Percentiles rank a stretch among this genome's conserved stretches.
Evolutionary conservation across 1,139 yeast species (phyloP).

Genomic region (Yamadazyma jaroonii): DNA sequence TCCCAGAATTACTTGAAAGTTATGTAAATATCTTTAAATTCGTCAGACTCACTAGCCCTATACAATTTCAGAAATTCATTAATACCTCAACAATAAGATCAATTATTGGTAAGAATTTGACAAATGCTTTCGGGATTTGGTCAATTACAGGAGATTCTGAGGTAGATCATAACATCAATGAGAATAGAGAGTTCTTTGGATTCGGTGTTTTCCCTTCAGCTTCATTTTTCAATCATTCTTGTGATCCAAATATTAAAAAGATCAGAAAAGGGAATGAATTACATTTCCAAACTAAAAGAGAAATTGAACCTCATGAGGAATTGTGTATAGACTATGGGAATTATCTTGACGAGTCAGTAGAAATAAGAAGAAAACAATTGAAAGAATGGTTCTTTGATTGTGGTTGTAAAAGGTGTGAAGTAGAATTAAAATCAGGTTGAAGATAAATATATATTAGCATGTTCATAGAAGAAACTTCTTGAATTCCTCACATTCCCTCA

Average conservation of each 20-base stretch:
- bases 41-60: constrained; percentile 41
- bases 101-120: constrained; percentile 60
- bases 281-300: constrained; percentile 23
- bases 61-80: constrained; percentile 33
- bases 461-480: constrained; percentile 40
- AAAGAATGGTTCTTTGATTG: constrained; percentile 64
- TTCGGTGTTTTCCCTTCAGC: constrained; percentile 66
- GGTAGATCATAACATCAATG: constrained; percentile 14
- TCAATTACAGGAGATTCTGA: constrained; percentile 30
- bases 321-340: constrained; percentile 65
- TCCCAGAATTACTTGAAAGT: constrained; percentile 50
- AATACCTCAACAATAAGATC: constrained; percentile 41
- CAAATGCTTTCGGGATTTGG: constrained; percentile 80
- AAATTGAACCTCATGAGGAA: constrained; percentile 45
- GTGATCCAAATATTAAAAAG: constrained; percentile 48
- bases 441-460: constrained; percentile 32
- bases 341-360: constrained; percentile 39
- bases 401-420: constrained; percentile 46
- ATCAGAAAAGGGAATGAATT: constrained; percentile 20
- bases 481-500: constrained; percentile 57
- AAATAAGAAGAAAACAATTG: constrained; percentile 42
- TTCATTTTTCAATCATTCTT: constrained; percentile 70
- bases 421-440: constrained; percentile 3
- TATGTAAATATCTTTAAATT: constrained; percentile 53
- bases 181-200: constrained; percentile 63